Evolutionary conservation across 495 filamentous ascomycete genomes (phyloP), one percentile per base, ranked within the genome.

Genomic region (Daldinia loculata): DNA sequence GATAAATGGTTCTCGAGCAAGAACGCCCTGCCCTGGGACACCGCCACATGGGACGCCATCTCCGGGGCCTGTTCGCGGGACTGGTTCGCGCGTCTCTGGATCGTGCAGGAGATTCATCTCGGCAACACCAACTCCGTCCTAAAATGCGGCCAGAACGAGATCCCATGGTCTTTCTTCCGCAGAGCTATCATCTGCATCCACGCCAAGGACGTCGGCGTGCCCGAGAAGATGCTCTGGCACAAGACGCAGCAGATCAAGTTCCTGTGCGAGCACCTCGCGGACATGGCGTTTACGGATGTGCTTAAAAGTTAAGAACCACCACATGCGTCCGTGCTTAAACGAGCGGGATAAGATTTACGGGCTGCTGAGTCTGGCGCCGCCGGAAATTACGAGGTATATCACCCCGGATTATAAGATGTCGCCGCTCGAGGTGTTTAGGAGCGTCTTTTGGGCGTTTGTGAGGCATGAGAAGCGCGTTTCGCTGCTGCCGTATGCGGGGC

Each of bases 271-370:
- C 2, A 50, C 24, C 5, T 41, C 14, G 29, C 26, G 0, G 4
- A 24, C 22, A 17, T 12, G 9, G 0, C 34, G 0, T 56, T 66
- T 9, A 17, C 48, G 0, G 29, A 36, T 0, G 2, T 48, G 0
- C 22, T 70, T 15, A 32, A 50, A 11, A 9, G n/a, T 70, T 15
- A 32, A 50, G 15, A 9, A 22, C 7, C 27, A 27, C 17, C 11
- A n/a, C 27, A 29, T 11, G 7, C 43, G 61, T 3, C 48, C 7
- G n/a, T 70, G 67, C 8, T 4, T 14, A 0, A 56, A 69, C 56
- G n/a, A 22, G 8, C 52, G 56, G 14, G 70, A 73, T 38, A 69
- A 62, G 38, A 17, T 73, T 14, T 73, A 73, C 70, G 70, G 70
- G 6, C 38, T 73, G 8, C 4, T 69, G 56, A 66, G 48, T 19